Evolutionary conservation across 768 basidiomycete genomes (phyloP), one percentile per base, ranked within the genome.

Genomic region (Macrocybe gigantea): DNA sequence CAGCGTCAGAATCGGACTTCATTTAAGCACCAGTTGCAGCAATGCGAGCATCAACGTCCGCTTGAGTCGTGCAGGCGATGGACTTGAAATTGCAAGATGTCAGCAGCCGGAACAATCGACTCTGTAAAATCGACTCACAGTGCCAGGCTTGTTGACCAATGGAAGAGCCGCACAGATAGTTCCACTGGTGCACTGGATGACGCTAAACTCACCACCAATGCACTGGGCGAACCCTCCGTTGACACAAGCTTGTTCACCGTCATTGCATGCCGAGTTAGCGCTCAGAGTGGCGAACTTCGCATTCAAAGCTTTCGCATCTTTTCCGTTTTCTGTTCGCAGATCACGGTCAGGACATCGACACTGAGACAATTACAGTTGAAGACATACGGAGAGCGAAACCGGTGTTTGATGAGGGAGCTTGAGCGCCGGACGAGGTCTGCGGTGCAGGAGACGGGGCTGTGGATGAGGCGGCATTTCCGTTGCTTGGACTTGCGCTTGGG

Each of bases 161-260:
- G 64, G 63, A 12, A 65, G 51, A 5, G 62, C 61, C 1, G 59
- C 54, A 47, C 64, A 65, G 45, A 55, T 53, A 12, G 61, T 64
- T 22, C 61, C 63, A 44, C 60, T 58, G 6, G 56, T 53, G 29
- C 64, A 63, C 42, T 63, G 57, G 11, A 60, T 64, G 37, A 56
- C 55, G 9, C 38, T 49, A 46, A 63, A 61, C 33, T 50, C 55
- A 12, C 57, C 60, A 13, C 53, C 49, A 3, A 60, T 53, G 31
- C 59, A 60, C 34, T 56, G 64, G 34, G 54, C 64, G 44, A 64
- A 55, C 3, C 53, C 51, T 22, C 54, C 47, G 13, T 43, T 33
- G 13, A 61, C 56, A 29, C 60, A 59, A 1, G 58, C 58, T 32
- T 58, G 13, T 7, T 59, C 49, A 9, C 56, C 60, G 2, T 56